Evolutionary conservation across 148 eudicot genomes (phyloP), one percentile per base, ranked within the genome.

Genomic region (Gaultheria prostrata): DNA sequence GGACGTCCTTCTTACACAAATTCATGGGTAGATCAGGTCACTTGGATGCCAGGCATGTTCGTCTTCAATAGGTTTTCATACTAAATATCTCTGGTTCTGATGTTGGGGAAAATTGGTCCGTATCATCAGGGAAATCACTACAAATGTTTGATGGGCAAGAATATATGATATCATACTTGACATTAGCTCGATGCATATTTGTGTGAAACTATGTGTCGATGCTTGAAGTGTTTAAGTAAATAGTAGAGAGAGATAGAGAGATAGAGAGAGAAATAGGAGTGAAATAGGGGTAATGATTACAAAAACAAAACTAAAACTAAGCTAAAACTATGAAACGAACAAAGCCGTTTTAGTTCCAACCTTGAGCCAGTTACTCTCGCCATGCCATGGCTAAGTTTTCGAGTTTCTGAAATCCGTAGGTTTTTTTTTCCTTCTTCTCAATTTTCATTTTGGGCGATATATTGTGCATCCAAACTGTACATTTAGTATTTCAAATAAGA

Each of bases 11-110:
- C 93, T 78, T 87, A 86, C 87, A 83, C 95, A 71, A 90, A 87
- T 67, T 69, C 98, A 87, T 97, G 99, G 99, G 91, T 87, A 83
- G 98, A 97, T 88, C 98, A 94, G 79, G 98, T 97, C 84, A 92
- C 92, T 59, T 97, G 99, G 99, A 81, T 90, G 48, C 86, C 95
- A 90, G 98, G 98, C 82, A 91, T 54, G 91, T 86, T 82, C 81
- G 24, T 53, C 74, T 56, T 26, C 8, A 17, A 43, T 53, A 43
- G 56, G 50, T 70, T 80, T 26, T 78, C 28, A 33, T 78, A 32
- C 15, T 32, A 10, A 54, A 32, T 12, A 78, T 53, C 46, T 78
- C n/a, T 30, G 46, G 7, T 78, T 51, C 21, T 18, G 48, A 54
- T 78, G 81, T 50, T 77, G 17, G 80, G 61, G 61, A n/a, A 77